These are phyloP conservation scores for Saksenaea oblongispora DNA, from an alignment of 371 early-diverging fungal species.

Conservation along the genomic window DNA sequence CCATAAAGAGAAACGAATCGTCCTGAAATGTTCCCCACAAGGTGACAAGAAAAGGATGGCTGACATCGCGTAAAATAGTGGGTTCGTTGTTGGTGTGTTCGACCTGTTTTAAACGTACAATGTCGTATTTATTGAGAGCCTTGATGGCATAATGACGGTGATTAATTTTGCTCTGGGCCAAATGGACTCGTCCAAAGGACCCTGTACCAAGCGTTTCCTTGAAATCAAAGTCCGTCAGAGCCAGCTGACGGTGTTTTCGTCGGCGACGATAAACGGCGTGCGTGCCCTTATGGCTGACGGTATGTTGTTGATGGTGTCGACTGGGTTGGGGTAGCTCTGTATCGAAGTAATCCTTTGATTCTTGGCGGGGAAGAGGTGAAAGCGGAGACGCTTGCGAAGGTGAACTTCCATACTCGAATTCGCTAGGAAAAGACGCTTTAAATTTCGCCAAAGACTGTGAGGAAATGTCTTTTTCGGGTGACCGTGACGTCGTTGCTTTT, in stretches of 20 bases:
- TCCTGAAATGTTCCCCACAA: slow-evolving; percentile 92
- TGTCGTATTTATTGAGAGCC: slow-evolving; percentile 88
- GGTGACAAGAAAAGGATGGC: slow-evolving; percentile 91
- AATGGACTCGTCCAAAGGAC: slow-evolving; percentile 70
- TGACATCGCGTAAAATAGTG: slow-evolving; percentile 77
- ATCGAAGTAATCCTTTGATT: background rate
- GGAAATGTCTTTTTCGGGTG: background rate
- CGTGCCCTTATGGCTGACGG: background rate
- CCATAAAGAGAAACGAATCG: slow-evolving; percentile 87
- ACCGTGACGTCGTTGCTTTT: background rate
- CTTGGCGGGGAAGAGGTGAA: background rate
- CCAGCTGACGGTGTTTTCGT: slow-evolving; percentile 5
- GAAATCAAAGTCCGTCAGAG: slow-evolving; percentile 27
- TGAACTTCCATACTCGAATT: background rate
- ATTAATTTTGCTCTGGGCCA: slow-evolving; percentile 50
- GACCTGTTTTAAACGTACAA: slow-evolving; percentile 93
- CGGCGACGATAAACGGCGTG: slow-evolving; percentile 1
- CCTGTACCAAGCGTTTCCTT: slow-evolving; percentile 72
- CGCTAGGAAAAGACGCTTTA: background rate
- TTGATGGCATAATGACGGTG: slow-evolving; percentile 85
- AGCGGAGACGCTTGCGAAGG: background rate
- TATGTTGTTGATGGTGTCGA: background rate
- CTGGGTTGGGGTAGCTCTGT: background rate
- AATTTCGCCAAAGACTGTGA: background rate
- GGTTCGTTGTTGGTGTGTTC: slow-evolving; percentile 90